phyloP scores from a whole-genome alignment of 768 basidiomycete genomes.

The Mrakia gelida region DNA sequence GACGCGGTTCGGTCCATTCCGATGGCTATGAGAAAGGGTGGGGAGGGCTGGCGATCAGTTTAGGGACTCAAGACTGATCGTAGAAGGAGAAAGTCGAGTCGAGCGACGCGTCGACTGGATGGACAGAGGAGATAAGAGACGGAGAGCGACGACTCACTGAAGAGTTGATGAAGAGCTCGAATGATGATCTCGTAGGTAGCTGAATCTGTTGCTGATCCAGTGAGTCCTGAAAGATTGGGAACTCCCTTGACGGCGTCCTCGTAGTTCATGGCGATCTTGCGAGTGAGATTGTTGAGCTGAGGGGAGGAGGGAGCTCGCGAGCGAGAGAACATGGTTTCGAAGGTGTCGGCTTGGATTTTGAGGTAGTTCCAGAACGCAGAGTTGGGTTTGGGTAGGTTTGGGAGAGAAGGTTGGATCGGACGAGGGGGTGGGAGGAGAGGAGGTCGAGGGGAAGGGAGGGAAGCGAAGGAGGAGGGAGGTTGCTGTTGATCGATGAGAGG shows the following conservation, averaged over 20 bases:
- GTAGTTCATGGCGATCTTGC: background rate
- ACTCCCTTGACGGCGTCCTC: background rate
- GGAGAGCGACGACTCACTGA: too few species aligned
- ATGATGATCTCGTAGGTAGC: background rate
- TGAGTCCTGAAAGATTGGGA: background rate
- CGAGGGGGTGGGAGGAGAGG: background rate
- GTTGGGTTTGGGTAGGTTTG: background rate
- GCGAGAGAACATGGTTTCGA: background rate
- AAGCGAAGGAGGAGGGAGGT: too few species aligned
- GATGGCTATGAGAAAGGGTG: background rate
- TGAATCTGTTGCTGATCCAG: background rate
- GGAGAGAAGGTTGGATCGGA: background rate
- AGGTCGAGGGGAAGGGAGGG: background rate
- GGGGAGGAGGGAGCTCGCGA: background rate
- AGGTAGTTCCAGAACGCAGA: background rate
- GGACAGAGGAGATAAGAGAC: too few species aligned
- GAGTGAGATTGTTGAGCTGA: background rate
- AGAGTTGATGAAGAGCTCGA: background rate
- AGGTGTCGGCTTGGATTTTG: background rate
- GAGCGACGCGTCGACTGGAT: too few species aligned
- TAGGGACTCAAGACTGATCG: too few species aligned
- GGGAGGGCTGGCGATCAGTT: too few species aligned
- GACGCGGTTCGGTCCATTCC: background rate
- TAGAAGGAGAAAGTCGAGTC: too few species aligned
- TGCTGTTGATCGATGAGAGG: background rate